Base-by-base conservation (phyloP, 768 basidiomycete genomes). In the Pleurotus giganteus region DNA sequence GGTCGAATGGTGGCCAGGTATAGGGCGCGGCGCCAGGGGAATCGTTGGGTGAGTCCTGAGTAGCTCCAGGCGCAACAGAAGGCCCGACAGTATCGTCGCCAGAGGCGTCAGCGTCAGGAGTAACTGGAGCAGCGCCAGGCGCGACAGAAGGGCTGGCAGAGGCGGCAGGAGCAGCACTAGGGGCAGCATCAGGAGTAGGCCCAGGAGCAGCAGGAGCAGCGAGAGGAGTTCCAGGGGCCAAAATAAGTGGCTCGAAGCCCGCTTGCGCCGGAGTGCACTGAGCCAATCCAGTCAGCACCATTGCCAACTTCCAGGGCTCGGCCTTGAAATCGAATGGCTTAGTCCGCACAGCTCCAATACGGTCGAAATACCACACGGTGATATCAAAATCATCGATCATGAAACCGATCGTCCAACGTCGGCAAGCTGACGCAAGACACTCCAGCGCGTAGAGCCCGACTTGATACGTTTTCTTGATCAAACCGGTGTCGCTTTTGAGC, bases 311-410 rank as follows among this genome's bases (percentile, higher is more conserved):
- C 34, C 32, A 50, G 13, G 32, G 49, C 12, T 32, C 13, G 2
- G 34, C 23, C 11, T 12, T 26, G 11, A 50, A 50, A 17, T 50
- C 49, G 49, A 50, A 50, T 1, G 31, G 29, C 17, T 50, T 19
- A 5, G 49, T 50, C 4, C 17, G 28, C 21, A 50, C 36, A 8
- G 49, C 49, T 3, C 49, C 49, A n/a, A 50, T 37, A 2, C 49
- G 19, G n/a, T 50, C 49, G 15, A 50, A 50, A 26, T 50, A 50
- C 49, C 49, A 50, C 19, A 50, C 7, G 28, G 49, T 36, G n/a
- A 50, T 32, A 19, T 11, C n/a, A 24, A 50, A 50, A 19, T 50
- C 23, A 32, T 37, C 32, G 13, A 50, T 32, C 32, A 36, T 23
- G 15, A 50, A 29, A 15, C 49, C 49, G 17, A 50, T 26, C 31